phyloP scores from a whole-genome alignment of 2,329 filamentous ascomycete species.

The Fusarium heterosporum region DNA sequence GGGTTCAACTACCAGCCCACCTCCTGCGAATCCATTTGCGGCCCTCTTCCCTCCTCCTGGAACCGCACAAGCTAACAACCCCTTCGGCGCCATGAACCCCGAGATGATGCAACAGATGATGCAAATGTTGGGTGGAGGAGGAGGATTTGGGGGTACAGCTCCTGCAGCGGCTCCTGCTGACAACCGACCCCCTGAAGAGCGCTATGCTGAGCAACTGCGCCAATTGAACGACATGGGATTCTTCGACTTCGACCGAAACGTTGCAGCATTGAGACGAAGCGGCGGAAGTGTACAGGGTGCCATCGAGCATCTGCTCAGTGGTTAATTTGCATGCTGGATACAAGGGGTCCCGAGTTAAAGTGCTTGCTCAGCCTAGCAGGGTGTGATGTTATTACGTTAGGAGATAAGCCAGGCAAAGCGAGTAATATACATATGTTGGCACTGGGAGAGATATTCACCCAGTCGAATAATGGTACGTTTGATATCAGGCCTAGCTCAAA shows the following conservation, averaged over 20 bases:
- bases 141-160: slow-evolving; percentile 54
- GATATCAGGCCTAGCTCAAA: slow-evolving; percentile 40
- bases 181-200: slow-evolving; percentile 90
- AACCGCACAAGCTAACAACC: slow-evolving; percentile 52
- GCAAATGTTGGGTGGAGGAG: slow-evolving; percentile 58
- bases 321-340: slow-evolving; percentile 30
- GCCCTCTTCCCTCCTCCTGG: slow-evolving; percentile 65
- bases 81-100: slow-evolving; percentile 61
- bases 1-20: slow-evolving; percentile 51
- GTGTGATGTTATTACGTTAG: slow-evolving; percentile 18
- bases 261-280: slow-evolving; percentile 85
- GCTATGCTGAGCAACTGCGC: slow-evolving; percentile 88
- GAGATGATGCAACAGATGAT: slow-evolving; percentile 67
- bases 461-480: slow-evolving; percentile 39
- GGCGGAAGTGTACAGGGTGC: slow-evolving; percentile 96
- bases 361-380: slow-evolving; percentile 10
- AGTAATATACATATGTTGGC: slow-evolving; percentile 38
- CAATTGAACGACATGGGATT: slow-evolving; percentile 99
- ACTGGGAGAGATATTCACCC: slow-evolving; percentile 13
- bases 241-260: slow-evolving; percentile 94
- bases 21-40: slow-evolving; percentile 74
- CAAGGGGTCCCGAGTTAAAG: background rate
- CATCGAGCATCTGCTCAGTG: slow-evolving; percentile 75
- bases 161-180: slow-evolving; percentile 71
- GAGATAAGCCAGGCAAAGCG: slow-evolving; percentile 25